Evolutionary conservation across 2,329 filamentous ascomycete genomes (phyloP).

Genomic region (Tolypocladium tropicale): DNA sequence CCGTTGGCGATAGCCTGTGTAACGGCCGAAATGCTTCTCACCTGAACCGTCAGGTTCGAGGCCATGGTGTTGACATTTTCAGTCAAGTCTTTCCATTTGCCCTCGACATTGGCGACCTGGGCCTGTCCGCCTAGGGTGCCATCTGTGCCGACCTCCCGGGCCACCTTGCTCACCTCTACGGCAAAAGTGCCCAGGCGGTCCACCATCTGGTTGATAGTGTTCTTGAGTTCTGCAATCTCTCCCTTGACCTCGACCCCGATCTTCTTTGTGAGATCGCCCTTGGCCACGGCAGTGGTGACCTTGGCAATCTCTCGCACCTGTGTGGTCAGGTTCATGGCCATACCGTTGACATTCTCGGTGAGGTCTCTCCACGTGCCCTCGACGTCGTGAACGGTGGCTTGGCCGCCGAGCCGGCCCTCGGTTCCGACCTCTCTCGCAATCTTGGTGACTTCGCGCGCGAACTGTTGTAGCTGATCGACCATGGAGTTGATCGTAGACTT

Average conservation of each 20-base stretch:
- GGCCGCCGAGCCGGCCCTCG: constrained; percentile 85
- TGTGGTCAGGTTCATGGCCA: constrained; percentile 96
- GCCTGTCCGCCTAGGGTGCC: constrained; percentile 90
- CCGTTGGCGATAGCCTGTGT: constrained; percentile 93
- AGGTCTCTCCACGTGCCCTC: constrained; percentile 96
- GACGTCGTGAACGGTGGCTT: constrained; percentile 92
- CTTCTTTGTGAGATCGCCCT: constrained; percentile 90
- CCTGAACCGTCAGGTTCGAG: constrained; percentile 59
- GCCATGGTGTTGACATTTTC: constrained; percentile 78
- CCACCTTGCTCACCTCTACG: constrained; percentile 91
- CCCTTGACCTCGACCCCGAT: constrained; percentile 89
- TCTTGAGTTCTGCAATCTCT: constrained; percentile 91
- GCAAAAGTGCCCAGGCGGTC: constrained; percentile 93
- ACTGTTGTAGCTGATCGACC: constrained; percentile 95
- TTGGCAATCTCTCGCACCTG: constrained; percentile 97
- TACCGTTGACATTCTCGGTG: constrained; percentile 92
- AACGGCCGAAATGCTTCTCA: constrained; percentile 86
- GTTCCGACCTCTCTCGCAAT: constrained; percentile 95
- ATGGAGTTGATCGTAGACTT: constrained; percentile 99
- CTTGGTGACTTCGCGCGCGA: constrained; percentile 93
- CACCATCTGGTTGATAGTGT: constrained; percentile 98
- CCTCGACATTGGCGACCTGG: constrained; percentile 86
- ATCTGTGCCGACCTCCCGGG: constrained; percentile 91
- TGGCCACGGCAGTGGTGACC: constrained; percentile 90
- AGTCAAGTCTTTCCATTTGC: constrained; percentile 96